Base-by-base conservation (phyloP, 192 early-diverging fungal species). In the Entomortierella chlamydospora region DNA sequence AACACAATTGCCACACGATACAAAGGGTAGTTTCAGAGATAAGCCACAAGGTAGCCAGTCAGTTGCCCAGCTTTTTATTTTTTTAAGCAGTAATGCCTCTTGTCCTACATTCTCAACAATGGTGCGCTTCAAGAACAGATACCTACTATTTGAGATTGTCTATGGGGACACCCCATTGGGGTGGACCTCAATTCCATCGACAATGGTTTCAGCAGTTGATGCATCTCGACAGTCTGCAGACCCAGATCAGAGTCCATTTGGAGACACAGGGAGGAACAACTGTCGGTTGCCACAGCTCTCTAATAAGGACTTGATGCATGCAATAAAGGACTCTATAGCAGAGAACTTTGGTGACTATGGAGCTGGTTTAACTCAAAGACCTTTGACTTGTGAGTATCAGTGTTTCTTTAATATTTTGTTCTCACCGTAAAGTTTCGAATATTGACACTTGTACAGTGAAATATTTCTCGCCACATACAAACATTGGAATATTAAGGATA, bases 91-190 rank as follows among this genome's bases (percentile, higher is more conserved):
- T n/a, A n/a, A n/a, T 37, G 34, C 34, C 34, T 37, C 10, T 37
- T 37, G 10, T 10, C 15, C 20, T 47, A 9, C 9, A 54, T 54
- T 9, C 58, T 12, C 7, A 59, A 61, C 23, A 56, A 86, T 86
- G 85, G 85, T 86, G 22, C 81, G 85, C 49, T 86, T 86, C 81
- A 86, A 86, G 77, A 82, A 86, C 57, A 81, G 85, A 60, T 86
- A 83, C 72, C 55, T 86, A 15, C 61, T 86, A 20, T 84, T 86
- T 57, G 85, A 86, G 61, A 58, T 84, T n/a, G 57, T 81, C 57
- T 82, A 72, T 41, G 74, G 65, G 18, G 55, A 80, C 67, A 78
- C 76, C 12, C 61, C 72, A 33, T 67, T 73, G 10, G 62, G 67
- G 50, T 61, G 63, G 56, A 68, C 68, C 5, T 73, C 65, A 9